Evolutionary conservation across 2,329 filamentous ascomycete genomes (phyloP).

Genomic region (Cryoendolithus antarcticus): DNA sequence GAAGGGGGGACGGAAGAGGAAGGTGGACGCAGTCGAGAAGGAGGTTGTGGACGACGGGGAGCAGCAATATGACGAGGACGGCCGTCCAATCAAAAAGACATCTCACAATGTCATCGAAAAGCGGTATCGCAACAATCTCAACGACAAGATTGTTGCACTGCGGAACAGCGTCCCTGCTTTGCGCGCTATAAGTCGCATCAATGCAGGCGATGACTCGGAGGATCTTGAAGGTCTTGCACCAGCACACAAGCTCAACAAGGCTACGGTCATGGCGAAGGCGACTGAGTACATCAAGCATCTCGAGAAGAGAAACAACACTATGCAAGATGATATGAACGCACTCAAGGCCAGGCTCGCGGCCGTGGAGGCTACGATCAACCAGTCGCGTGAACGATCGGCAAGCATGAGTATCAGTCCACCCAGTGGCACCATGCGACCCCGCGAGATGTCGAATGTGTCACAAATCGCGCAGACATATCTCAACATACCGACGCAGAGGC

Average conservation of each 20-base stretch:
- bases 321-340: conserved; percentile 67
- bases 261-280: conserved; percentile 89
- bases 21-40: conserved; percentile 18
- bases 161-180: conserved; percentile 86
- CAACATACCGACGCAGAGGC: conserved; percentile 14
- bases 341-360: conserved; percentile 61
- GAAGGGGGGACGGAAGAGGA: conserved; percentile 24
- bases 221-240: conserved; percentile 58
- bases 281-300: conserved; percentile 93
- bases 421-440: conserved; percentile 10
- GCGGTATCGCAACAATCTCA: conserved; percentile 87
- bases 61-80: conserved; percentile 21
- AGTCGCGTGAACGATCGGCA: conserved; percentile 12
- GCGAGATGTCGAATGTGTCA: conserved; percentile 17
- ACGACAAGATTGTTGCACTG: conserved; percentile 90
- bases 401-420: conserved; percentile 14
- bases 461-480: conserved; percentile 15
- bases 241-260: conserved; percentile 92
- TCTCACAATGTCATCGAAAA: conserved; percentile 99
- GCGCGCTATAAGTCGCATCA: conserved; percentile 58
- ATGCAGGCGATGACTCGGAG: conserved; percentile 61
- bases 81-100: conserved; percentile 63
- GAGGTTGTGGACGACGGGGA: conserved; percentile 36
- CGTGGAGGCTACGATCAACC: conserved; percentile 55
- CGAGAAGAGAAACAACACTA: conserved; percentile 74